A percentile compares a stretch with the other conserved stretches of the same genome.
Conservation (phyloP, 345 rosid genomes). For the Linum usitatissimum region DNA sequence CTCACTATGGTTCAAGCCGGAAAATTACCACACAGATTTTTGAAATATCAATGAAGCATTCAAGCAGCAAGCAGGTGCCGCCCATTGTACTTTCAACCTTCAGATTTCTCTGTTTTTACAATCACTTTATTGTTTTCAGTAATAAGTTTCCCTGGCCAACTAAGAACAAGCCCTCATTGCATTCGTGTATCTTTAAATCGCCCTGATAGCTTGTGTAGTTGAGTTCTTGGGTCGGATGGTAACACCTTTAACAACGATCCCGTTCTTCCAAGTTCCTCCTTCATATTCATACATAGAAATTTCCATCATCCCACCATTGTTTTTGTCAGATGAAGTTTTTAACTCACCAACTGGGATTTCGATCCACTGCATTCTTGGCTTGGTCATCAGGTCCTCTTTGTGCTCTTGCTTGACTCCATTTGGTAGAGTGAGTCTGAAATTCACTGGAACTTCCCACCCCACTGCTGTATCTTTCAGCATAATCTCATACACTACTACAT, state of each 20-base stretch:
- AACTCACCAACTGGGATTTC: conserved; percentile 46
- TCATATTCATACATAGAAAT: conserved; percentile 41
- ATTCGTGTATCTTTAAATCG: background rate
- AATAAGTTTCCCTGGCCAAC: background rate
- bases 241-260: conserved; percentile 48
- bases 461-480: conserved; percentile 31
- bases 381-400: conserved; percentile 21
- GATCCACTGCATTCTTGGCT: conserved; percentile 34
- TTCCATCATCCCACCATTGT: conserved; percentile 29
- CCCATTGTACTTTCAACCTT: background rate
- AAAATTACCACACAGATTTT: conserved; percentile 52
- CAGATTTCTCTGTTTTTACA: background rate
- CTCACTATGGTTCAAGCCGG: conserved; percentile 83
- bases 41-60: conserved; percentile 22
- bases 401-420: conserved; percentile 29
- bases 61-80: conserved; percentile 19
- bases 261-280: conserved; percentile 49
- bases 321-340: conserved; percentile 12
- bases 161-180: background rate
- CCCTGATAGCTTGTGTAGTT: background rate
- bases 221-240: conserved; percentile 32
- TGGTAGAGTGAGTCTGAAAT: conserved; percentile 32
- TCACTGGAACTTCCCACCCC: conserved; percentile 56
- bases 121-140: background rate
- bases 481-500: conserved; percentile 37